These are phyloP conservation scores for Pseudogymnoascus sp. DNA, from an alignment of 2,329 filamentous ascomycete genomes.

Conservation along the genomic window DNA sequence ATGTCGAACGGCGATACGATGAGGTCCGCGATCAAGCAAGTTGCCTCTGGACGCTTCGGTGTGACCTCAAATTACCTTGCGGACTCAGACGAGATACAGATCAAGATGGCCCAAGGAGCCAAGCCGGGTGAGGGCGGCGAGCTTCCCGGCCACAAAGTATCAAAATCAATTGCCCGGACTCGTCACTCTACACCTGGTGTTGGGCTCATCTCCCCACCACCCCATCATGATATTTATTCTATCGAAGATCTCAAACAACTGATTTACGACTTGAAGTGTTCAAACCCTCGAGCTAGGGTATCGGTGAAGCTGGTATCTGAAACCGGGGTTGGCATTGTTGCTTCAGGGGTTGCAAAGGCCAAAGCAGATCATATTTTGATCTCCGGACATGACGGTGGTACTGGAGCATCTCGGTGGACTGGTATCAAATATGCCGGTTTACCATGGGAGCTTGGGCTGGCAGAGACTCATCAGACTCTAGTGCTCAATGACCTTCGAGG, in stretches of 20 bases:
- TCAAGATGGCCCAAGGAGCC: slow-evolving; percentile 98
- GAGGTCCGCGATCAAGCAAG: slow-evolving; percentile 96
- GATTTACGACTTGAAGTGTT: slow-evolving; percentile 96
- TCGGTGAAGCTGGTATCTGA: slow-evolving; percentile 98
- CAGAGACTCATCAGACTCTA: slow-evolving; percentile 92
- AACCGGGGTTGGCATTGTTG: slow-evolving; percentile 94
- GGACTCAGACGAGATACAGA: slow-evolving; percentile 92
- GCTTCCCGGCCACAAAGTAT: slow-evolving; percentile 93
- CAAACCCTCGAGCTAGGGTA: slow-evolving; percentile 82
- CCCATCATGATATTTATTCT: slow-evolving; percentile 97
- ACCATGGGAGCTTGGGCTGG: slow-evolving; percentile 92
- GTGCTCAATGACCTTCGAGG: slow-evolving; percentile 94
- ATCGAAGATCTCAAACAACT: slow-evolving; percentile 97
- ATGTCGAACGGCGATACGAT: slow-evolving; percentile 92
- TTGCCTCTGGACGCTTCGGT: slow-evolving; percentile 91
- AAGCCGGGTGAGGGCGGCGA: slow-evolving; percentile 98
- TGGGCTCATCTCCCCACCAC: slow-evolving; percentile 89
- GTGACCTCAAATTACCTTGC: slow-evolving; percentile 92
- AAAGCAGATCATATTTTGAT: slow-evolving; percentile 97
- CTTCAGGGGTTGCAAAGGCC: slow-evolving; percentile 93
- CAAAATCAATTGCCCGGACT: slow-evolving; percentile 85
- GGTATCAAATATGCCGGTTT: slow-evolving; percentile 98
- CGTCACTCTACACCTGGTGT: slow-evolving; percentile 95
- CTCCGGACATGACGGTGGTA: slow-evolving; percentile 93
- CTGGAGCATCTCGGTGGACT: slow-evolving; percentile 93